Percentiles rank a stretch among this genome's conserved stretches.
Conservation (phyloP, 202 grass and related monocot genomes). For the Panicum virgatum region DNA sequence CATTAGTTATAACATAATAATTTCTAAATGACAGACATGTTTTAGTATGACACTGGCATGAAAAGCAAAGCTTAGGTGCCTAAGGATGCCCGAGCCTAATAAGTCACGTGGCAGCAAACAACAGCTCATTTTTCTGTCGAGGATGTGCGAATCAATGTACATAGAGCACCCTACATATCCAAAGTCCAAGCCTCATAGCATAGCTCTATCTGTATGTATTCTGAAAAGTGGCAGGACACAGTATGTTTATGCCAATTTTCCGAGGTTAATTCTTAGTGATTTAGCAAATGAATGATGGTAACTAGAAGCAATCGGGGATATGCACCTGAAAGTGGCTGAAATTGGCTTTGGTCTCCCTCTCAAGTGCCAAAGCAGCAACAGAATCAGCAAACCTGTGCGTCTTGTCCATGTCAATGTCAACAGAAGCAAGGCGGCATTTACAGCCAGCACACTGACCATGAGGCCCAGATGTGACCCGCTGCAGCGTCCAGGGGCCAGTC, state of each 20-base stretch:
- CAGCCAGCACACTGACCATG: slow-evolving; percentile 49
- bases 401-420: slow-evolving; percentile 61
- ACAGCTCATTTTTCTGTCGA: neutral
- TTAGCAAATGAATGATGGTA: neutral
- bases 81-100: neutral
- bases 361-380: slow-evolving; percentile 74
- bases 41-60: neutral
- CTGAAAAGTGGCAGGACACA: neutral
- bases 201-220: neutral
- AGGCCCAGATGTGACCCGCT: slow-evolving; percentile 30
- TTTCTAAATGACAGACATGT: neutral
- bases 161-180: neutral
- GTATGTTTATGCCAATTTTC: neutral
- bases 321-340: slow-evolving; percentile 79
- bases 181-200: neutral
- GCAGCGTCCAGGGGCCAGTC: slow-evolving; percentile 53
- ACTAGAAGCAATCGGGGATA: neutral
- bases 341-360: slow-evolving; percentile 77
- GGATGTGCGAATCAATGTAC: neutral
- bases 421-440: slow-evolving; percentile 40
- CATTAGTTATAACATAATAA: neutral
- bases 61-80: neutral
- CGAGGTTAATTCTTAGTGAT: neutral
- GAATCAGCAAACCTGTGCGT: slow-evolving; percentile 66
- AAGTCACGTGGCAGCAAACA: neutral